Evolutionary conservation across 2,329 filamentous ascomycete species (phyloP).

Genomic region (Juglanconis sp.): DNA sequence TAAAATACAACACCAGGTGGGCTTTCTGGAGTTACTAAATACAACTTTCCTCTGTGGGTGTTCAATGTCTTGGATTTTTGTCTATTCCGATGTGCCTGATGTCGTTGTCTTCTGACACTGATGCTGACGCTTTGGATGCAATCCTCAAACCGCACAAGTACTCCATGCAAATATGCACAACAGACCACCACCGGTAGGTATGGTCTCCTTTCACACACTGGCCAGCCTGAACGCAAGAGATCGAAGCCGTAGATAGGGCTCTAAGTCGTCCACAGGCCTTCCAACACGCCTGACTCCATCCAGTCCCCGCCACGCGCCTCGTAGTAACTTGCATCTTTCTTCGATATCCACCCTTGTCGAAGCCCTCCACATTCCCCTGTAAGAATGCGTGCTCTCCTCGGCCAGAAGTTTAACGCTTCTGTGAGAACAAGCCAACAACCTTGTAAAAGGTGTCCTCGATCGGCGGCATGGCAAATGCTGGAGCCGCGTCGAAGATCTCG

Average conservation of each 20-base stretch:
- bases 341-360: not conserved
- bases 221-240: not conserved
- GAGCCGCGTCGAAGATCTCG: conserved; percentile 66
- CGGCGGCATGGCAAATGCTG: conserved; percentile 66
- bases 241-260: not conserved
- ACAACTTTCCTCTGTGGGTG: not conserved
- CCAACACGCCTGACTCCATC: not conserved
- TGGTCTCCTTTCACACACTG: not conserved
- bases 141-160: not conserved
- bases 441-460: conserved; percentile 75
- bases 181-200: not conserved
- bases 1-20: not conserved
- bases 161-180: not conserved
- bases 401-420: conserved; percentile 1
- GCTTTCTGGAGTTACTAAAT: not conserved
- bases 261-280: not conserved
- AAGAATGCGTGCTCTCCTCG: not conserved
- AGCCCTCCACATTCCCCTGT: not conserved
- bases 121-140: not conserved
- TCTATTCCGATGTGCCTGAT: not conserved
- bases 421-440: conserved; percentile 62
- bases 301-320: not conserved
- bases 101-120: not conserved
- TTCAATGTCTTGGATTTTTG: not conserved
- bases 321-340: not conserved